A percentile compares a stretch with the other conserved stretches of the same genome.
Evolutionary conservation across 2,329 filamentous ascomycete species (phyloP).

Genomic region (Dactylonectria macrodidyma): DNA sequence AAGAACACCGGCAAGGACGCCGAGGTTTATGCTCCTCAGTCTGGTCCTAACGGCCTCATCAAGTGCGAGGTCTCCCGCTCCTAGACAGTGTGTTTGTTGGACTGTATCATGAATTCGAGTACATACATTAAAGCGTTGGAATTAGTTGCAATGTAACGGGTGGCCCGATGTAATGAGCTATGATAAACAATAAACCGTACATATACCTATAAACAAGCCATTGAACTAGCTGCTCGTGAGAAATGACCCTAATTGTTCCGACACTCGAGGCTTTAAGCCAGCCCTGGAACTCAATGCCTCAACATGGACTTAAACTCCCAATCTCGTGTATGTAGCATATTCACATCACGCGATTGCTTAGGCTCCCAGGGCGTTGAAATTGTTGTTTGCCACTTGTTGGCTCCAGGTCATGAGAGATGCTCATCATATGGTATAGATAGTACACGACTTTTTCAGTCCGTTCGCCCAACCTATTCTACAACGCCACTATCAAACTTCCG

Average conservation of each 20-base stretch:
- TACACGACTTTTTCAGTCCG: slow-evolving; percentile 48
- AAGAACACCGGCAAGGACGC: slow-evolving; percentile 97
- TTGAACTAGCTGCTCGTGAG: slow-evolving; percentile 1
- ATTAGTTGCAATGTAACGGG: slow-evolving; percentile 25
- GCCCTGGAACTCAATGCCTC: no score
- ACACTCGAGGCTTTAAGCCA: not conserved
- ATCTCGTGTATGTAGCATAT: not conserved
- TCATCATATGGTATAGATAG: slow-evolving; percentile 52
- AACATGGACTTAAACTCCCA: no score
- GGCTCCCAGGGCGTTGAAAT: slow-evolving; percentile 12
- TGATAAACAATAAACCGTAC: slow-evolving; percentile 36
- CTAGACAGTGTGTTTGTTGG: slow-evolving; percentile 38
- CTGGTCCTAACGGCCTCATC: slow-evolving; percentile 94
- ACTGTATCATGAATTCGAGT: slow-evolving; percentile 20
- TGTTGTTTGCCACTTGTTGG: slow-evolving; percentile 42
- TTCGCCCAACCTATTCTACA: slow-evolving; percentile 39
- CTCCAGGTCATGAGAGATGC: slow-evolving; percentile 48
- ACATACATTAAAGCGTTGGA: slow-evolving; percentile 26
- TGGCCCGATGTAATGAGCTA: slow-evolving; percentile 37
- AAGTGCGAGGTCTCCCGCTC: slow-evolving; percentile 86
- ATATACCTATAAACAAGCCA: slow-evolving; percentile 23
- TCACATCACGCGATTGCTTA: not conserved
- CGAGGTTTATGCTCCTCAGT: slow-evolving; percentile 95
- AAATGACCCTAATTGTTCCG: not conserved
- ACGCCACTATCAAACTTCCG: slow-evolving; percentile 11